A percentile compares a stretch with the other conserved stretches of the same genome.
These are phyloP conservation scores for Penicillium soppii DNA, from an alignment of 495 filamentous ascomycete genomes.

Conservation along the genomic window DNA sequence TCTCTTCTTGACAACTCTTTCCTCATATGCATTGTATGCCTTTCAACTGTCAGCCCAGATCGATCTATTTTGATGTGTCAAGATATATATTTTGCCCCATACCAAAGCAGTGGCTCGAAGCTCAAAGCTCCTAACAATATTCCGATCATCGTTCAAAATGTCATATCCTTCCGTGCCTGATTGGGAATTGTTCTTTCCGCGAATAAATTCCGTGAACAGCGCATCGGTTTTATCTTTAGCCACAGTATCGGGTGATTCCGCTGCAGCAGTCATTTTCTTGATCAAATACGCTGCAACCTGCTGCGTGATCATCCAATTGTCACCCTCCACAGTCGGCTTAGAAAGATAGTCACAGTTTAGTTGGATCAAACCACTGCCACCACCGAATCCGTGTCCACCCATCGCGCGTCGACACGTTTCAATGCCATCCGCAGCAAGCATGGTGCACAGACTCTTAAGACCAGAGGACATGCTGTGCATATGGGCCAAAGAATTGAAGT, in stretches of 20 bases:
- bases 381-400: constrained; percentile 52
- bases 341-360: constrained; percentile 49
- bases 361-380: constrained; percentile 45
- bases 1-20: constrained; percentile 41
- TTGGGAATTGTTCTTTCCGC: not conserved
- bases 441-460: constrained; percentile 51
- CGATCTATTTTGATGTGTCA: too few species aligned
- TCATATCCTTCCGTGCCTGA: not conserved
- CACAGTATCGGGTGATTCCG: constrained; percentile 13
- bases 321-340: constrained; percentile 52
- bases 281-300: constrained; percentile 49
- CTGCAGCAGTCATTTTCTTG: constrained; percentile 44
- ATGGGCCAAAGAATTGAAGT: constrained; percentile 42
- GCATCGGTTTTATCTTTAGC: constrained; percentile 21
- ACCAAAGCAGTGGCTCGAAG: constrained; percentile 40
- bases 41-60: constrained; percentile 8
- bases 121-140: constrained; percentile 42
- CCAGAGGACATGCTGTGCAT: constrained; percentile 50
- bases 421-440: constrained; percentile 47
- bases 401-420: constrained; percentile 49
- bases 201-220: constrained; percentile 24
- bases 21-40: constrained; percentile 42
- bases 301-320: constrained; percentile 56
- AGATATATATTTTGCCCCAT: constrained; percentile 1
- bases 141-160: constrained; percentile 27